Evolutionary conservation across 208 protist genomes (phyloP).

Genomic region (Trypanosomatidae sp.): DNA sequence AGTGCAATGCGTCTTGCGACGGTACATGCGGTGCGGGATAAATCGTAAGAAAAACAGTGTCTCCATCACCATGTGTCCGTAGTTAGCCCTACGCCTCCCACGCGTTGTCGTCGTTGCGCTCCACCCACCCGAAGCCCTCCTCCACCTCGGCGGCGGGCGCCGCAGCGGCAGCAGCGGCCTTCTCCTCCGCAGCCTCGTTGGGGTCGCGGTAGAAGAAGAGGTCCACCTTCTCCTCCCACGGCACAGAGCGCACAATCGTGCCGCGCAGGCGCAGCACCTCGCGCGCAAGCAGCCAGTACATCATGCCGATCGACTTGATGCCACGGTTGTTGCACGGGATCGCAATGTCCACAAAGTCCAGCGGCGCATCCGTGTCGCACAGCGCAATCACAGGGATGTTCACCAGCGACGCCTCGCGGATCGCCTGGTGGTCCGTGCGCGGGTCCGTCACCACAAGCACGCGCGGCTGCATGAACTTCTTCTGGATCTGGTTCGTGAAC

Average conservation of each 20-base stretch:
- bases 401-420: conserved; percentile 97
- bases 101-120: conserved; percentile 49
- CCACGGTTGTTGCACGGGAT: conserved; percentile 99
- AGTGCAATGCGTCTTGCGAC: background rate
- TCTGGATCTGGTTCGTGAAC: conserved; percentile 99
- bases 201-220: conserved; percentile 99
- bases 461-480: conserved; percentile 98
- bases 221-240: conserved; percentile 99
- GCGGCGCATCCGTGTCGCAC: conserved; percentile 97
- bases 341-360: conserved; percentile 98
- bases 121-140: conserved; percentile 73
- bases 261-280: conserved; percentile 98
- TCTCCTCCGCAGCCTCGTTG: conserved; percentile 90
- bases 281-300: conserved; percentile 99
- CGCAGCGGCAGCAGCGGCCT: conserved; percentile 27
- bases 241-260: conserved; percentile 85
- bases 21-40: background rate
- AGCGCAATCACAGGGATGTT: conserved; percentile 99
- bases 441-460: conserved; percentile 98
- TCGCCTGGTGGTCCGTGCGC: conserved; percentile 95
- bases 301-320: conserved; percentile 96
- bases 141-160: conserved; percentile 38
- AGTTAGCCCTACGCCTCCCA: conserved; percentile 23
- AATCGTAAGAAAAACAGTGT: background rate
- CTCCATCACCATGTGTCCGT: background rate